Conservation (phyloP, 306 rosid genomes). For the Ziziphus jujuba region DNA sequence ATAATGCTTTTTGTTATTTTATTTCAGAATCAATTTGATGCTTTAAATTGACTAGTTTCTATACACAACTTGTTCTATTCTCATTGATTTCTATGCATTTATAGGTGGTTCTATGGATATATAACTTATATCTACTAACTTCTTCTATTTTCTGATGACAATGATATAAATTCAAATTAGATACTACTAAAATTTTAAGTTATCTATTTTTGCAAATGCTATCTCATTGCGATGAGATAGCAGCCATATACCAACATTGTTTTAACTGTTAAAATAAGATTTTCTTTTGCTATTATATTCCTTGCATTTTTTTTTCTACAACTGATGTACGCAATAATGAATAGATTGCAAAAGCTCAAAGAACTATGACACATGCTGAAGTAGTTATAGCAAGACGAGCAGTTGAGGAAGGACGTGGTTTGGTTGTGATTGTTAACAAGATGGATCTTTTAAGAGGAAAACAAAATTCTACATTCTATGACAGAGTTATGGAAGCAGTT, state of each 20-base stretch:
- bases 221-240: not conserved
- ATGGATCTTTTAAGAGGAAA: conserved; percentile 85
- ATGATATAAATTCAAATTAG: conserved; percentile 9
- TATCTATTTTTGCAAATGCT: conserved; percentile 13
- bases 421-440: conserved; percentile 96
- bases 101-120: no score
- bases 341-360: conserved; percentile 70
- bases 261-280: not conserved
- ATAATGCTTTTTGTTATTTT: no score
- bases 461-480: conserved; percentile 39
- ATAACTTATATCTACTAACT: no score
- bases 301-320: not conserved
- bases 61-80: no score
- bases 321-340: conserved; percentile 8
- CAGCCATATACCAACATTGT: not conserved
- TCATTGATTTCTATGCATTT: no score
- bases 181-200: not conserved
- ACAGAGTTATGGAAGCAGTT: conserved; percentile 77
- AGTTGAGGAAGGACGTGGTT: conserved; percentile 95
- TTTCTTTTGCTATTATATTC: not conserved
- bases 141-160: not conserved
- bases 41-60: no score
- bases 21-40: no score
- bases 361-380: conserved; percentile 92
- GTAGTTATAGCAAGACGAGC: conserved; percentile 94